phyloP scores from a whole-genome alignment of 768 basidiomycete genomes.

The Hypholoma sublateritium region DNA sequence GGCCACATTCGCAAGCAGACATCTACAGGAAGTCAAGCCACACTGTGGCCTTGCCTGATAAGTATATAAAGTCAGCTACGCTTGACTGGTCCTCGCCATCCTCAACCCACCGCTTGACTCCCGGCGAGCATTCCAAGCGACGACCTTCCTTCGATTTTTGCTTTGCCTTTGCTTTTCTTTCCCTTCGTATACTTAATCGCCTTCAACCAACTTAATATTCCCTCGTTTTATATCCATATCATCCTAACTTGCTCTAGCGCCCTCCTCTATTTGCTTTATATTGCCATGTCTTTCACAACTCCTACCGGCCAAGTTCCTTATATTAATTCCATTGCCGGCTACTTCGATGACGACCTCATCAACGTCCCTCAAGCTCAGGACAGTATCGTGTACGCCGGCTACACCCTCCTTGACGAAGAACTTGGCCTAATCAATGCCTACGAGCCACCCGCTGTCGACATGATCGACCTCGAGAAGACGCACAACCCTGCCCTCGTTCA shows the following conservation, averaged over 20 bases:
- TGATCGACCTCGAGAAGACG: background rate
- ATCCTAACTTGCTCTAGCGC: background rate
- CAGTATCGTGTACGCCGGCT: background rate
- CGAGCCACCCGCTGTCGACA: background rate
- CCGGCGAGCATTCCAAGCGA: background rate
- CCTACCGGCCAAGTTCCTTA: background rate
- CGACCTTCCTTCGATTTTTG: background rate
- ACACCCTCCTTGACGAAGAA: background rate
- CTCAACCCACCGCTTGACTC: background rate
- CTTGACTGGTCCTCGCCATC: background rate
- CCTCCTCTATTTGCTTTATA: background rate
- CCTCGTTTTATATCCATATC: background rate
- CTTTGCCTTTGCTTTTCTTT: background rate
- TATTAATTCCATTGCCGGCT: background rate
- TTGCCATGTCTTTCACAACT: background rate
- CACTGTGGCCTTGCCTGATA: background rate
- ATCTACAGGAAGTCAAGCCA: background rate
- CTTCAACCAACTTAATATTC: background rate
- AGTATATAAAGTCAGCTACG: background rate
- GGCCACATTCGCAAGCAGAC: background rate
- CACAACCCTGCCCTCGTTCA: background rate
- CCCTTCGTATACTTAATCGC: background rate
- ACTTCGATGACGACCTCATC: background rate
- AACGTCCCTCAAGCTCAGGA: constrained; percentile 1
- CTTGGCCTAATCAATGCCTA: background rate